These are phyloP conservation scores for Manihot esculenta DNA, from an alignment of 441 rosid genomes.

Conservation along the genomic window DNA sequence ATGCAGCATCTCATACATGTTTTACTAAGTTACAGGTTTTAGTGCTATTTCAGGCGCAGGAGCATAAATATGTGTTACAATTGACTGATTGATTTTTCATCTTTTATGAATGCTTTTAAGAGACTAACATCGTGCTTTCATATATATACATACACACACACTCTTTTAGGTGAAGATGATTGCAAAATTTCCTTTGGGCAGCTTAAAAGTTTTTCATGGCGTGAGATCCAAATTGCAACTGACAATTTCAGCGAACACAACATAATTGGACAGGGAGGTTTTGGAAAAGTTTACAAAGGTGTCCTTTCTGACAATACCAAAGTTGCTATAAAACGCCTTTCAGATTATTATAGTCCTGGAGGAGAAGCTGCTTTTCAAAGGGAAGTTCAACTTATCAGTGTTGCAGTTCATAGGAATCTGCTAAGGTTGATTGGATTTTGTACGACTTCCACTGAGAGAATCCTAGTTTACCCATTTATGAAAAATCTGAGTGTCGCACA, in stretches of 20 bases:
- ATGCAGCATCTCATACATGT: background rate
- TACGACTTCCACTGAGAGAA: conserved; percentile 46
- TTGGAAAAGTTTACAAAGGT: conserved; percentile 64
- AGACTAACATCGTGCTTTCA: background rate
- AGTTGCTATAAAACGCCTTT: conserved; percentile 59
- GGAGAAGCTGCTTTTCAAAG: conserved; percentile 59
- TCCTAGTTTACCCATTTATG: conserved; percentile 65
- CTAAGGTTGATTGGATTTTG: conserved; percentile 54
- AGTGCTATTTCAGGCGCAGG: background rate
- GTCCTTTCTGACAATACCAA: conserved; percentile 46
- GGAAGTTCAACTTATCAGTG: conserved; percentile 54
- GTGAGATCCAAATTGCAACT: conserved; percentile 51
- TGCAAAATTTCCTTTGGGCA: conserved; percentile 45
- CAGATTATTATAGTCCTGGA: conserved; percentile 44
- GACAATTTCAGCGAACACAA: conserved; percentile 57
- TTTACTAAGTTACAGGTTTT: too few species aligned
- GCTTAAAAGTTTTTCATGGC: conserved; percentile 52
- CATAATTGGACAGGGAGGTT: conserved; percentile 63
- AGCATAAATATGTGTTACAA: too few species aligned
- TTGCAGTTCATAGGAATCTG: conserved; percentile 58
- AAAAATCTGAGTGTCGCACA: conserved; percentile 54
- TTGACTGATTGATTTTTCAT: too few species aligned
- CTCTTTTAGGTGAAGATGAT: conserved; percentile 47
- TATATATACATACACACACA: background rate
- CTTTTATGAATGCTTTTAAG: background rate